These are phyloP conservation scores for Rhynchosporium secalis DNA, from an alignment of 2,329 filamentous ascomycete genomes.

Conservation along the genomic window DNA sequence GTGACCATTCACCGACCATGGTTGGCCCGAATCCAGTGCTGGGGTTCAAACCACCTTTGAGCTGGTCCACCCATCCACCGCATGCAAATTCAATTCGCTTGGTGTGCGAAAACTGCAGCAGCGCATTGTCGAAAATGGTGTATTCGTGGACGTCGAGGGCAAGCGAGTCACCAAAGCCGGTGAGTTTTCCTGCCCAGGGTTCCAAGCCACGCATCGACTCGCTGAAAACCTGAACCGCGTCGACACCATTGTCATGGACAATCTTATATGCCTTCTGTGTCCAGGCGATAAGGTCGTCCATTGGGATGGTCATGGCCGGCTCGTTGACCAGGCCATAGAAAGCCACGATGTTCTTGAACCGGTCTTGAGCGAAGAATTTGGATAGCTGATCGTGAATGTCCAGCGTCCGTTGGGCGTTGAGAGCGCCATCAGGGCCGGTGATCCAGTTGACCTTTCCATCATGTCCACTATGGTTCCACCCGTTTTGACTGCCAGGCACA, in stretches of 20 bases:
- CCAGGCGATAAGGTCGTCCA: constrained; percentile 74
- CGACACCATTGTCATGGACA: constrained; percentile 75
- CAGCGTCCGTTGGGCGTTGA: constrained; percentile 78
- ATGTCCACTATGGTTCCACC: constrained; percentile 93
- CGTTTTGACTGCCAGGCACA: constrained; percentile 91
- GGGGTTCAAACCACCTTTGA: constrained; percentile 11
- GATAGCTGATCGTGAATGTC: constrained; percentile 85
- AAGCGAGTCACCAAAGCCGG: constrained; percentile 63
- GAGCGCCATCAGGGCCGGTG: constrained; percentile 76
- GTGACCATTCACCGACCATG: constrained; percentile 94
- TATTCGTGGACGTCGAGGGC: constrained; percentile 96
- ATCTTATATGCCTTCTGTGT: constrained; percentile 70
- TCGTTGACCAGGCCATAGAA: constrained; percentile 97
- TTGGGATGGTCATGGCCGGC: constrained; percentile 76
- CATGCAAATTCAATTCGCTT: constrained; percentile 84
- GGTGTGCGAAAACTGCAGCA: constrained; percentile 77
- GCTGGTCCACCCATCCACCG: constrained; percentile 63
- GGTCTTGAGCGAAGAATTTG: constrained; percentile 87
- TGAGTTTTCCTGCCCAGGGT: constrained; percentile 85
- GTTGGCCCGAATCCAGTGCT: constrained; percentile 86
- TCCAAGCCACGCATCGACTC: constrained; percentile 91
- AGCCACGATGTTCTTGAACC: constrained; percentile 86
- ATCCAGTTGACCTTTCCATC: constrained; percentile 83
- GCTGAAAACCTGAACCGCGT: constrained; percentile 75
- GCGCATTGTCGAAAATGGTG: constrained; percentile 90